Evolutionary conservation across 257 asterid species (phyloP), one percentile per base, ranked within the genome.

Genomic region (Mitragyna speciosa): DNA sequence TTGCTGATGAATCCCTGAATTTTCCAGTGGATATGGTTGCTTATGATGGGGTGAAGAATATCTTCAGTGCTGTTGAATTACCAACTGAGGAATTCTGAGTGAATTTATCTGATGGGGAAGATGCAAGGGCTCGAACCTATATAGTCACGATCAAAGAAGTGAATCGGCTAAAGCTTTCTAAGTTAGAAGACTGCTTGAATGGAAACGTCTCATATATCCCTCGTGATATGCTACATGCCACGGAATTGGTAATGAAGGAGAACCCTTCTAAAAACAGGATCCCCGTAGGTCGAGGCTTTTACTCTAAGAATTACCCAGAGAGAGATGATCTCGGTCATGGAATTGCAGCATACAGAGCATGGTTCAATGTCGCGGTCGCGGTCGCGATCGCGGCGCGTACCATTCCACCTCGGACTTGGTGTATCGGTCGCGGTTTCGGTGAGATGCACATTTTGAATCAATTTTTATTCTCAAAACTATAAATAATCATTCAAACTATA

Each of bases 201-300:
- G 92, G 92, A 22, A 81, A 45, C 6, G 66, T 80, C 45, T 17
- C 88, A 0, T 9, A 64, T 14, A 72, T 78, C 58, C 97, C 97
- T 76, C 97, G 92, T 56, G 89, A 88, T 77, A 79, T 79, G 76
- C 83, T 91, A 43, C 95, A 90, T 15, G 93, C 87, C 22, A 82
- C 91, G 93, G 97, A 88, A 70, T 61, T 89, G 84, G 93, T 91
- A 4, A 84, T 93, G 92, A 91, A 90, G 79, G 97, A 91, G 63
- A 93, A 93, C 77, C 98, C 94, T 69, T 59, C 84, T 4, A 87
- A 84, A 70, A 48, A 0, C 43, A 81, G 92, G 73, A 81, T 86
- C 8, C 2, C 43, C 24, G 82, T 81, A 39, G 98, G 94, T 15
- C 80, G 89, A 41, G 78, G 86, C 78, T 90, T 85, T 73, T 91